phyloP scores from a whole-genome alignment of 257 asterid genomes.

The Capsicum rhomboideum region DNA sequence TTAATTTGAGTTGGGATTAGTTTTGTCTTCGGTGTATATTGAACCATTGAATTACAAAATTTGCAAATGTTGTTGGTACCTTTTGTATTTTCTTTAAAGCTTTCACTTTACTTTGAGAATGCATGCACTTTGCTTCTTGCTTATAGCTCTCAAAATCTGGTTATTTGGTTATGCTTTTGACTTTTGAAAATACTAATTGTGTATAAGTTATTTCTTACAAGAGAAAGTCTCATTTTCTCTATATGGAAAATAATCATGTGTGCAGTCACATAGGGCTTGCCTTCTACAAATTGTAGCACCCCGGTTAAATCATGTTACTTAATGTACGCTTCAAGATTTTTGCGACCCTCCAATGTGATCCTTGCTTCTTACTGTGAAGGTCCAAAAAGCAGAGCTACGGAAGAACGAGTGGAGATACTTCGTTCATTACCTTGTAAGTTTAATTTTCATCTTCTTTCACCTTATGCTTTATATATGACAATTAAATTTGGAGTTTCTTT shows the following conservation, averaged over 20 bases:
- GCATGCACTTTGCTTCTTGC: background rate
- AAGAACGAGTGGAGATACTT: conserved; percentile 88
- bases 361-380: conserved; percentile 37
- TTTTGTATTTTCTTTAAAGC: background rate
- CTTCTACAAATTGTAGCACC: background rate
- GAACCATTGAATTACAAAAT: background rate
- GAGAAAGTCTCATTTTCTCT: background rate
- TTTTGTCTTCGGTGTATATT: background rate
- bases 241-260: background rate
- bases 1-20: background rate
- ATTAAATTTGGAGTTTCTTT: background rate
- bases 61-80: background rate
- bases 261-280: background rate
- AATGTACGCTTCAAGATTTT: background rate
- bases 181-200: background rate
- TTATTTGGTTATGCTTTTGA: background rate
- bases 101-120: background rate
- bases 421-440: conserved; percentile 92
- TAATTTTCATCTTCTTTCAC: background rate
- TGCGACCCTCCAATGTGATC: conserved; percentile 6
- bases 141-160: background rate
- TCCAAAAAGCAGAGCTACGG: conserved; percentile 79
- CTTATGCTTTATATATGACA: background rate
- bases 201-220: background rate
- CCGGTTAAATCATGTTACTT: background rate